phyloP scores from a whole-genome alignment of 2,329 filamentous ascomycete species.

The Fusarium foetens region DNA sequence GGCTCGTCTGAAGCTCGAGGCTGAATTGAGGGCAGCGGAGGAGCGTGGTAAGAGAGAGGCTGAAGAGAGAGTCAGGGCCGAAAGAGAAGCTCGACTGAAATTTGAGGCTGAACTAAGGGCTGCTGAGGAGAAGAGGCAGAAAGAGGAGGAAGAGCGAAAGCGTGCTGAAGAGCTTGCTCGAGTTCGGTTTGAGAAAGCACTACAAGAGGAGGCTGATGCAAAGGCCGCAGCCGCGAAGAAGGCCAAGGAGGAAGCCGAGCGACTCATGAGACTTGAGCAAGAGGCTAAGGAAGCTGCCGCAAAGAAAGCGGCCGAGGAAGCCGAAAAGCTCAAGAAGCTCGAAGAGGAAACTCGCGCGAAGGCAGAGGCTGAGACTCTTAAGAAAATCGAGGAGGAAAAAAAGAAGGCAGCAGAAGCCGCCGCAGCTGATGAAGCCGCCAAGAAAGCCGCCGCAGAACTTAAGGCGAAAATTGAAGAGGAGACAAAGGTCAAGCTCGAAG shows the following conservation, averaged over 20 bases:
- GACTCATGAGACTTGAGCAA: constrained; percentile 51
- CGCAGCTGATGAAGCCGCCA: constrained; percentile 61
- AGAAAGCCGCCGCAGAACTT: constrained; percentile 68
- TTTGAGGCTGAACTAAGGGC: constrained; percentile 55
- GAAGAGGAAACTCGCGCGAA: constrained; percentile 54
- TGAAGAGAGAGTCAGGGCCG: constrained; percentile 56
- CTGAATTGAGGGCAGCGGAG: constrained; percentile 56
- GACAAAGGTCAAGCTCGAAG: constrained; percentile 60
- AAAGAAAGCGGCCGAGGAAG: constrained; percentile 50
- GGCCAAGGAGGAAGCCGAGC: constrained; percentile 57
- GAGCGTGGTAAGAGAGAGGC: constrained; percentile 59
- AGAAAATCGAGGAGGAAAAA: constrained; percentile 57
- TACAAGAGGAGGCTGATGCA: constrained; percentile 55
- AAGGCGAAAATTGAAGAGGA: constrained; percentile 67
- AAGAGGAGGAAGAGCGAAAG: constrained; percentile 52
- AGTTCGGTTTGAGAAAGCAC: constrained; percentile 54
- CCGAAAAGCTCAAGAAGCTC: constrained; percentile 56
- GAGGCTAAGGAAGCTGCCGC: constrained; percentile 56
- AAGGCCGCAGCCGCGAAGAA: constrained; percentile 55
- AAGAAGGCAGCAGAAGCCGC: constrained; percentile 52
- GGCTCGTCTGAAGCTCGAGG: constrained; percentile 59
- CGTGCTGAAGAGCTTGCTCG: constrained; percentile 61
- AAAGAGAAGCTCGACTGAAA: constrained; percentile 51
- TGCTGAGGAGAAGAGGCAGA: constrained; percentile 56
- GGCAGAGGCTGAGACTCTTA: constrained; percentile 50